Percentiles rank a stretch among this genome's conserved stretches.
These are phyloP conservation scores for Zarea fungicola DNA, from an alignment of 2,329 filamentous ascomycete species.

Conservation along the genomic window DNA sequence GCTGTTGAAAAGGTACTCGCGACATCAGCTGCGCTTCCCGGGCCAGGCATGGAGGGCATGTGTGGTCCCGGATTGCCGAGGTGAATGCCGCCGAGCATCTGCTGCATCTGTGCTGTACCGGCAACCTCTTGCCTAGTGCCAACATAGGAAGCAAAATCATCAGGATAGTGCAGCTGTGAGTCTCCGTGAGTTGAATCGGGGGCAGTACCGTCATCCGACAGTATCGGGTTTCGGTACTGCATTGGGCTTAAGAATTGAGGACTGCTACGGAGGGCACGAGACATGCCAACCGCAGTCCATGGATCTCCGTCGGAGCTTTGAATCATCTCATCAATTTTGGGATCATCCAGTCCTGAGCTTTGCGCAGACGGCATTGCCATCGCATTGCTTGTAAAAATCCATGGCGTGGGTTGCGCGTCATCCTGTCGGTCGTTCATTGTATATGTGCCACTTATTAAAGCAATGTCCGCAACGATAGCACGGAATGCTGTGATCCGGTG, in stretches of 20 bases:
- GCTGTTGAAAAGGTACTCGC: not conserved
- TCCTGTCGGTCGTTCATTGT: slow-evolving; percentile 1
- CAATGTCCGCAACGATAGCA: not conserved
- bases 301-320: not conserved
- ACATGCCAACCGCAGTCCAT: not conserved
- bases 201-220: slow-evolving; percentile 4
- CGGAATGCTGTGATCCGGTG: slow-evolving; percentile 2
- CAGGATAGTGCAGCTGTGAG: not conserved
- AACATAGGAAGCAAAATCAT: not conserved
- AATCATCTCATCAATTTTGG: not conserved
- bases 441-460: not conserved
- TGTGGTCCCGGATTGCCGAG: not conserved
- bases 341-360: not conserved
- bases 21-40: not conserved
- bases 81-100: not conserved
- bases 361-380: not conserved
- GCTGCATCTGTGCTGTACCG: not conserved
- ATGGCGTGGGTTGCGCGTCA: not conserved
- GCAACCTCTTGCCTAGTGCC: not conserved
- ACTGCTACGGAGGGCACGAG: not conserved
- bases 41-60: slow-evolving; percentile 5
- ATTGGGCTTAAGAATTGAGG: no score
- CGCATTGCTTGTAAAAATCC: not conserved
- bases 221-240: not conserved
- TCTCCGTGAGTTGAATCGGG: not conserved